These are phyloP conservation scores for Pseudogymnoascus sp. DNA, from an alignment of 2,329 filamentous ascomycete species.

Conservation along the genomic window DNA sequence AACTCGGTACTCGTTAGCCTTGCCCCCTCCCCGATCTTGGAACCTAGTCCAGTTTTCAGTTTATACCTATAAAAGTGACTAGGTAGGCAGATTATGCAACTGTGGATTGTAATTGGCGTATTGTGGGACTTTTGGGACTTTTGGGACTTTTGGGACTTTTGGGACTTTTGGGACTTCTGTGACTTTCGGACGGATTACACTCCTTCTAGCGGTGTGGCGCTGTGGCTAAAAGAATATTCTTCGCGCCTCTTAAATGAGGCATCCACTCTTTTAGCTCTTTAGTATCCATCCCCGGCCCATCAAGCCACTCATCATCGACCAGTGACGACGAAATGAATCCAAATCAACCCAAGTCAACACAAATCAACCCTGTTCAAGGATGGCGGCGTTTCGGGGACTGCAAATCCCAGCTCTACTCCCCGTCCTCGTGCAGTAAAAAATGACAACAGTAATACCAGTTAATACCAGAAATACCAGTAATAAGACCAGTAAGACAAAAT, in stretches of 20 bases:
- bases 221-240: constrained; percentile 8
- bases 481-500: background rate
- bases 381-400: background rate
- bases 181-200: background rate
- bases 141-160: no score
- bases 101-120: background rate
- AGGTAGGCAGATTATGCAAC: background rate
- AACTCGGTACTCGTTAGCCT: constrained; percentile 2
- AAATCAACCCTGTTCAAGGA: background rate
- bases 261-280: background rate
- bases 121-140: background rate
- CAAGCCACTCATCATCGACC: background rate
- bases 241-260: constrained; percentile 2
- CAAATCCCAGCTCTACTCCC: background rate
- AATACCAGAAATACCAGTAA: no score
- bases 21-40: background rate
- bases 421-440: background rate
- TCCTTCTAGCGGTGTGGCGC: background rate
- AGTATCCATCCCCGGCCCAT: background rate
- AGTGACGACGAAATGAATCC: background rate
- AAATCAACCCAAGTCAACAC: background rate
- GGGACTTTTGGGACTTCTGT: no score
- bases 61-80: no score
- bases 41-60: background rate
- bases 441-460: background rate